Base-by-base conservation (phyloP, 805 yeast species). In the Kluyveromyces wickerhamii region DNA sequence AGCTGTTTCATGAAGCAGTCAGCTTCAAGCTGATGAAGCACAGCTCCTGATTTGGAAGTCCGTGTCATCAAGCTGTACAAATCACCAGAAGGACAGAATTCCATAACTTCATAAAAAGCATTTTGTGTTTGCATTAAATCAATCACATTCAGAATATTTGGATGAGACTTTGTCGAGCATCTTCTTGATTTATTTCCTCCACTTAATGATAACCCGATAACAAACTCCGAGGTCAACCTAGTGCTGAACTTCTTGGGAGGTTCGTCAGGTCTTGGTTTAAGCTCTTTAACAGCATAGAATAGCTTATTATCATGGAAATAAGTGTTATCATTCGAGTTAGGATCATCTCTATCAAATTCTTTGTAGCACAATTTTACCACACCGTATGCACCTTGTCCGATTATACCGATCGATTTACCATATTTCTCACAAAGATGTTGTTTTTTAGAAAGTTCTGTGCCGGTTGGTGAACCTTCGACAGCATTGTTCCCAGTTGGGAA, bases 361-460 rank as follows among this genome's bases (percentile, higher is more conserved):
- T 87, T 57, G 79, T 94, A 27, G 80, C 95, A 43, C 79, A 69
- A 48, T 39, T 95, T 72, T 12, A 89, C 96, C 44, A 83, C 94
- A 37, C 97, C 98, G 63, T 87, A 89, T 0, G 96, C 94, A 29
- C 97, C 98, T 54, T 88, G 87, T 14, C 97, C 97, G 39, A 76
- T 69, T 21, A 68, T 57, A 7, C 77, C 77, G 36, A 66, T 59
- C 16, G 69, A 61, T 36, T 61, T 66, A 20, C 79, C 79, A 44
- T 72, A 74, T 43, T 67, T 72, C 19, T 62, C 62, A 6, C 57
- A 49, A 14, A 72, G 3, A 57, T 63, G 22, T 61, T 51, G 40
- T 59, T 61, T 25, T 53, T 50, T 21, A 51, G 36, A 11, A n/a
- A n/a, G n/a, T n/a, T n/a, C n/a, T n/a, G n/a, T n/a, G n/a, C n/a